Base-by-base conservation (phyloP, 2,329 filamentous ascomycete species). In the Endothia cerciana region DNA sequence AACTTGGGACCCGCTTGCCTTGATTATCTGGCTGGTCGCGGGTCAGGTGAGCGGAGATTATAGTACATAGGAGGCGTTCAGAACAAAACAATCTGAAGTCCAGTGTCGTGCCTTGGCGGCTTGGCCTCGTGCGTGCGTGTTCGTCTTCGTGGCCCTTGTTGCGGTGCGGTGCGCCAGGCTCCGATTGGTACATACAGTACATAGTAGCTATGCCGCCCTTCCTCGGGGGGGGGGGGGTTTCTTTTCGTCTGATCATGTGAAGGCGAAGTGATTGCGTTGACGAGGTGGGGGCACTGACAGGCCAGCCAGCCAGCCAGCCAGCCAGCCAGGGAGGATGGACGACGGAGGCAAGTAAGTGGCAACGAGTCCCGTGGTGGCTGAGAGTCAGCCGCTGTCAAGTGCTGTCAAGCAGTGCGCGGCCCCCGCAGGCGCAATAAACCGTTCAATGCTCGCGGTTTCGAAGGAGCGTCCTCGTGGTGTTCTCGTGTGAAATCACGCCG, bases 61-160 rank as follows among this genome's bases (percentile, higher is more conserved):
- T 22, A 53, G 49, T 25, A 17, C 13, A 15, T 19, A 19, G 51
- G 13, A 19, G 19, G 17, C 30, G 51, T 17, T n/a, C 30, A 55
- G 51, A 55, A 30, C 51, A 36, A 36, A 55, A 30, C 51, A n/a
- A 55, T 36, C 51, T 55, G 51, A 55, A 55, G 28, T 36, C 10
- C 6, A 36, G 33, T n/a, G n/a, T 55, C 11, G 15, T 55, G 51
- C 15, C 17, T 55, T 55, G 51, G 30, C 30, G 51, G 5, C 17
- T 55, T 55, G 51, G 30, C 30, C 15, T 55, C 19, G 51, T n/a
- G 19, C 43, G 47, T 51, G 47, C 30, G 51, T 36, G 17, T 36
- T n/a, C 17, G 15, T 36, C 10, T 36, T 55, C 28, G 28, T 17
- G 13, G 51, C 28, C 28, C 47, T 51, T 28, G 22, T 11, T 51